Percentiles rank a stretch among this genome's conserved stretches.
These are phyloP conservation scores for Lipomyces yamadae DNA, from an alignment of 805 yeast genomes.

Conservation along the genomic window DNA sequence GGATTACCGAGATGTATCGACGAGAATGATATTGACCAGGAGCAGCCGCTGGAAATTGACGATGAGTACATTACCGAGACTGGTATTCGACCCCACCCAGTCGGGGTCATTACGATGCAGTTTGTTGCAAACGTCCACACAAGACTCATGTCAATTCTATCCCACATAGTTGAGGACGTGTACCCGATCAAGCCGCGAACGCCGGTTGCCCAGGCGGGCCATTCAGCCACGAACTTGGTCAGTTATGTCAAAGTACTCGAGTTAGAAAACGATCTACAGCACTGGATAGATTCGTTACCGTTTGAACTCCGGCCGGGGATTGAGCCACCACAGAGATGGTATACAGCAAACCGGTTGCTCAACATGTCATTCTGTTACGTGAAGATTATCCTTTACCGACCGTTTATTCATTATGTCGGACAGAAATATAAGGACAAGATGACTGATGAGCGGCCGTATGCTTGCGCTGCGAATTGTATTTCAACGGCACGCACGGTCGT, in stretches of 20 bases:
- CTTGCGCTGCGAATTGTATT: constrained; percentile 81
- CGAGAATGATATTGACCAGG: constrained; percentile 85
- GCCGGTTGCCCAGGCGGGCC: constrained; percentile 22
- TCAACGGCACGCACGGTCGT: constrained; percentile 83
- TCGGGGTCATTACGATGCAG: constrained; percentile 51
- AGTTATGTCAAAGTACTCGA: constrained; percentile 54
- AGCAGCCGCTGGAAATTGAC: constrained; percentile 79
- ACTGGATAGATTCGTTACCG: constrained; percentile 76
- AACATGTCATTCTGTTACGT: constrained; percentile 56
- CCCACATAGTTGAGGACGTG: constrained; percentile 69
- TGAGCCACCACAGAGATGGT: constrained; percentile 67
- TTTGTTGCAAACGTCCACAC: constrained; percentile 89
- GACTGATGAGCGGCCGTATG: constrained; percentile 63
- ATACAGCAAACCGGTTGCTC: constrained; percentile 74
- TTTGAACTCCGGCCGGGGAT: constrained; percentile 70
- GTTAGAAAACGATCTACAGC: constrained; percentile 69
- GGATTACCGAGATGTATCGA: constrained; percentile 81
- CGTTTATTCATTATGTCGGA: constrained; percentile 82
- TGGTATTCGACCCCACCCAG: constrained; percentile 57
- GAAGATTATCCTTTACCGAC: constrained; percentile 80
- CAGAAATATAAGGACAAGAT: constrained; percentile 51
- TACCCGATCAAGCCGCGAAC: constrained; percentile 64
- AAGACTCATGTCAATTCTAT: constrained; percentile 67
- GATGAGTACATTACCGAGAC: constrained; percentile 80
- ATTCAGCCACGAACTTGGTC: constrained; percentile 29